phyloP scores from a whole-genome alignment of 495 filamentous ascomycete species.

The Penicillium soppii region DNA sequence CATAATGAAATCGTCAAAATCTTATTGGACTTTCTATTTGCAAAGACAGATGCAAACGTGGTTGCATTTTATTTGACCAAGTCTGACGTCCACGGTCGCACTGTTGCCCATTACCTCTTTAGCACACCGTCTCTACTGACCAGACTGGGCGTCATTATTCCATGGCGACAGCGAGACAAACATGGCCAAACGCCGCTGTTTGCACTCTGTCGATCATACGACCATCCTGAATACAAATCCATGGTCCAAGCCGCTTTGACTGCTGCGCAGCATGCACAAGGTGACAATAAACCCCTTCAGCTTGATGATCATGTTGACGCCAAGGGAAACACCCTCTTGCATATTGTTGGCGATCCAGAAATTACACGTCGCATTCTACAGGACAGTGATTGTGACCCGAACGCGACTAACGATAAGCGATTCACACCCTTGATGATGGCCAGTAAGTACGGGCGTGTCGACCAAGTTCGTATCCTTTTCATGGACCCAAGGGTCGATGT shows the following conservation, averaged over 20 bases:
- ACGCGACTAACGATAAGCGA: slow-evolving; percentile 91
- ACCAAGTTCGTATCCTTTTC: slow-evolving; percentile 87
- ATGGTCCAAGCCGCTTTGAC: slow-evolving; percentile 84
- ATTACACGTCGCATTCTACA: slow-evolving; percentile 73
- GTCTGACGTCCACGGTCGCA: slow-evolving; percentile 83
- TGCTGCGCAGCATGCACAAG: slow-evolving; percentile 71
- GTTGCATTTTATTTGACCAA: slow-evolving; percentile 65
- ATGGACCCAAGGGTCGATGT: slow-evolving; percentile 84
- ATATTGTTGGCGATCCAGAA: slow-evolving; percentile 84
- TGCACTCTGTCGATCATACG: slow-evolving; percentile 91
- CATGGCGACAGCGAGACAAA: slow-evolving; percentile 89
- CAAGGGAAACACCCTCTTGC: slow-evolving; percentile 91
- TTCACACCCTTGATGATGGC: slow-evolving; percentile 98
- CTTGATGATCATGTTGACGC: slow-evolving; percentile 89
- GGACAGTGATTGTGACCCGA: slow-evolving; percentile 87
- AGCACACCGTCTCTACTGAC: slow-evolving; percentile 78
- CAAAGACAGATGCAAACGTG: slow-evolving; percentile 47
- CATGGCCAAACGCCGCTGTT: slow-evolving; percentile 97
- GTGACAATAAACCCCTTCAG: slow-evolving; percentile 75
- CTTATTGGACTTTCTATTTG: slow-evolving; percentile 66
- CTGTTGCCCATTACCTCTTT: slow-evolving; percentile 94
- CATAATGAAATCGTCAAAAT: slow-evolving; percentile 70
- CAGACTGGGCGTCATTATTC: slow-evolving; percentile 70
- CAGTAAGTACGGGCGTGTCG: slow-evolving; percentile 96
- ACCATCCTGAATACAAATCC: slow-evolving; percentile 77